These are phyloP conservation scores for Trypanosoma theileri DNA, from an alignment of 208 protist species.

Conservation along the genomic window DNA sequence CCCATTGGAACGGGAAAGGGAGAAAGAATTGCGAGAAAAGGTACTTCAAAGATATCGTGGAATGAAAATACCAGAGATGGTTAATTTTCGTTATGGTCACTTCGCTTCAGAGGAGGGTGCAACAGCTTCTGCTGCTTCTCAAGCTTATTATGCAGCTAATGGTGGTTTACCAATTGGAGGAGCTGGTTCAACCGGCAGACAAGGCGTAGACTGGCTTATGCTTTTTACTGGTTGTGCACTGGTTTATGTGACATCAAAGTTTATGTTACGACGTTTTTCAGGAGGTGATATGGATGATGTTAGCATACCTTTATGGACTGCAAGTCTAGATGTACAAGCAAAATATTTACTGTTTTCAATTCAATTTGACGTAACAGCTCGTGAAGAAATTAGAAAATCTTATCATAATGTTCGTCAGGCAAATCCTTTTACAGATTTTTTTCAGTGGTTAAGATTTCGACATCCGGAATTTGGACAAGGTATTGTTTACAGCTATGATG, in stretches of 20 bases:
- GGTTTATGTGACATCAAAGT: slow-evolving; percentile 59
- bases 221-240: slow-evolving; percentile 53
- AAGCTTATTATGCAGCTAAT: slow-evolving; percentile 10
- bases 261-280: slow-evolving; percentile 49
- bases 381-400: slow-evolving; percentile 50
- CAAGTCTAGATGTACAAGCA: slow-evolving; percentile 54
- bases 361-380: slow-evolving; percentile 49
- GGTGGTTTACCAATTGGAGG: neutral
- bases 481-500: slow-evolving; percentile 38
- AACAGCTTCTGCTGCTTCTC: slow-evolving; percentile 19
- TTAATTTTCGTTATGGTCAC: slow-evolving; percentile 54
- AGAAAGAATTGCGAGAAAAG: slow-evolving; percentile 52
- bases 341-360: slow-evolving; percentile 68
- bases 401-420: slow-evolving; percentile 46
- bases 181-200: slow-evolving; percentile 14
- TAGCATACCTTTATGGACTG: slow-evolving; percentile 60
- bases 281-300: slow-evolving; percentile 39
- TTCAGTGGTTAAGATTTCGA: slow-evolving; percentile 47
- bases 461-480: slow-evolving; percentile 64
- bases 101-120: slow-evolving; percentile 43
- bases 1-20: slow-evolving; percentile 41
- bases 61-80: slow-evolving; percentile 45
- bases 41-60: slow-evolving; percentile 52
- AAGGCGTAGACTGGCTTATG: slow-evolving; percentile 60
- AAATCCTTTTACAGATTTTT: slow-evolving; percentile 64